These are phyloP conservation scores for Theobroma cacao DNA, from an alignment of 345 rosid genomes.

Conservation along the genomic window DNA sequence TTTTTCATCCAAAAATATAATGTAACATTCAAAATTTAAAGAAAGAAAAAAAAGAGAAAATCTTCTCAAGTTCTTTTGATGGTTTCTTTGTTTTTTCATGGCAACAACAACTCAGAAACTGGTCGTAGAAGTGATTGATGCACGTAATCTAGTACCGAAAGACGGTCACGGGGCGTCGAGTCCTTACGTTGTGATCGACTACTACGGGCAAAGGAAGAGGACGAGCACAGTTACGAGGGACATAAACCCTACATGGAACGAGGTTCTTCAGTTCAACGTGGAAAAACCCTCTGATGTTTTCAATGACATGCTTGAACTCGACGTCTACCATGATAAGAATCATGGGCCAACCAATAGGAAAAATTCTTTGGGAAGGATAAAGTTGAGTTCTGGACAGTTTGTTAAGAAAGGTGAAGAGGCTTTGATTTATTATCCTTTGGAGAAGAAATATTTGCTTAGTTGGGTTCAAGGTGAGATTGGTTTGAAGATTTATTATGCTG, in stretches of 20 bases:
- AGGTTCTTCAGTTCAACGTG: slow-evolving; percentile 61
- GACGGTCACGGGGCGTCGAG: slow-evolving; percentile 92
- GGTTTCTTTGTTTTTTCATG: slow-evolving; percentile 25
- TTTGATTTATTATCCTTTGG: slow-evolving; percentile 63
- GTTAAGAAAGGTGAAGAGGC: slow-evolving; percentile 88
- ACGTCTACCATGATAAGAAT: slow-evolving; percentile 69
- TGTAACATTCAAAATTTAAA: not conserved
- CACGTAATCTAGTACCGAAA: slow-evolving; percentile 57
- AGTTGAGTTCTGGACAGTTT: slow-evolving; percentile 63
- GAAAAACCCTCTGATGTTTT: slow-evolving; percentile 61
- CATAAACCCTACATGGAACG: slow-evolving; percentile 76
- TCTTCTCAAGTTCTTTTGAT: not conserved
- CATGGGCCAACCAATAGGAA: slow-evolving; percentile 67
- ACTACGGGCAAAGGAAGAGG: slow-evolving; percentile 68
- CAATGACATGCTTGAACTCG: slow-evolving; percentile 62
- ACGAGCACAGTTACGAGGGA: slow-evolving; percentile 59
- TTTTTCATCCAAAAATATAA: not conserved
- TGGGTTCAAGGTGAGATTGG: slow-evolving; percentile 82
- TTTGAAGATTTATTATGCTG: slow-evolving; percentile 59
- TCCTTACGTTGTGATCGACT: slow-evolving; percentile 77
- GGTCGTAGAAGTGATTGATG: slow-evolving; percentile 82
- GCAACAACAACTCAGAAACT: slow-evolving; percentile 45
- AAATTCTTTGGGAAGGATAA: slow-evolving; percentile 64
- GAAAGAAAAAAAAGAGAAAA: not conserved
- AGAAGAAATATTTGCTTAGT: slow-evolving; percentile 54